phyloP scores from a whole-genome alignment of 805 yeast genomes.

The Komagataella populi region DNA sequence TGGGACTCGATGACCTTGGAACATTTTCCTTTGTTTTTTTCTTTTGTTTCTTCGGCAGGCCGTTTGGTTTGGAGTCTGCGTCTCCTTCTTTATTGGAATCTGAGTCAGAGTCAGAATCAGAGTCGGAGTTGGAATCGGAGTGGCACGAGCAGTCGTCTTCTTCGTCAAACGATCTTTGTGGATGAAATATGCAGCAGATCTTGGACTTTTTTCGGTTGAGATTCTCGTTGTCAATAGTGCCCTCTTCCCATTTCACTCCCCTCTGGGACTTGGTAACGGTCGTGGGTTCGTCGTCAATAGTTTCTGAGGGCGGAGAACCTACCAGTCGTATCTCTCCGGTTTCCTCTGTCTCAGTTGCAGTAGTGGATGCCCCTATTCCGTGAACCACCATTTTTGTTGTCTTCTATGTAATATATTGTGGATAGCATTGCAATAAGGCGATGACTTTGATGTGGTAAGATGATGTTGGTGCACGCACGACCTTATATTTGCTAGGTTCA shows the following conservation, averaged over 20 bases:
- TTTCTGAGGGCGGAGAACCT: not conserved
- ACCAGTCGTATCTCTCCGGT: not conserved
- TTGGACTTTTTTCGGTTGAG: slow-evolving; percentile 83
- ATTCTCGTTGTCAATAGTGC: slow-evolving; percentile 80
- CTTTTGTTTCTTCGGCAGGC: not conserved
- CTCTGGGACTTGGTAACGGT: slow-evolving; percentile 16
- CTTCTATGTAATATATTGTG: not conserved
- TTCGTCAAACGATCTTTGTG: slow-evolving; percentile 50
- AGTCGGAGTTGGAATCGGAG: slow-evolving; percentile 6
- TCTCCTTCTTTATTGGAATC: slow-evolving; percentile 17
- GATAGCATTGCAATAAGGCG: not conserved
- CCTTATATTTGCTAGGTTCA: not conserved
- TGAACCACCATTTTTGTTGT: not conserved
- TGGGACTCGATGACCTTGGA: slow-evolving; percentile 32
- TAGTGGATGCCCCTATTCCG: not conserved
- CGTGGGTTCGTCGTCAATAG: not conserved
- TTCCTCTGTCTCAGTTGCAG: not conserved
- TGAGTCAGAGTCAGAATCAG: slow-evolving; percentile 20
- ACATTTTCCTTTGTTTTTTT: slow-evolving; percentile 1
- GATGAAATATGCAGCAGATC: slow-evolving; percentile 81
- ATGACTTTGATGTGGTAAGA: not conserved
- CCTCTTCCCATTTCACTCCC: slow-evolving; percentile 73
- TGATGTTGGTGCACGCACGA: not conserved
- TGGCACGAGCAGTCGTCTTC: slow-evolving; percentile 19
- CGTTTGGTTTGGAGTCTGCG: slow-evolving; percentile 4